Evolutionary conservation across 2,329 filamentous ascomycete genomes (phyloP).

Genomic region (Colletotrichum tanaceti): DNA sequence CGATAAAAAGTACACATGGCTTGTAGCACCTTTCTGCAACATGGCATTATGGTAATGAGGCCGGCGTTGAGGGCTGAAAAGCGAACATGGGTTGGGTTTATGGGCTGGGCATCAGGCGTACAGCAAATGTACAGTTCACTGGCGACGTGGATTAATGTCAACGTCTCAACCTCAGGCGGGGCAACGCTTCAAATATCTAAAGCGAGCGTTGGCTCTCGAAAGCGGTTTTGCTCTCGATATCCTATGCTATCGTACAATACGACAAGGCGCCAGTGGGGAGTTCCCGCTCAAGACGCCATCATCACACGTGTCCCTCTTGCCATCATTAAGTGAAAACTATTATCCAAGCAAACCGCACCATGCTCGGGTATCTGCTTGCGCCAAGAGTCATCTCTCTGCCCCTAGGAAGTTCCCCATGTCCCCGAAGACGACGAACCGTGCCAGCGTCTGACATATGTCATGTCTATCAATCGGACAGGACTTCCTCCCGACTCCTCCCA

Average conservation of each 20-base stretch:
- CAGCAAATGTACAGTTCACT: constrained; percentile 1
- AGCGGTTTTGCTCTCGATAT: constrained; percentile 13
- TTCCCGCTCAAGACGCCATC: constrained; percentile 36
- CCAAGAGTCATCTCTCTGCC: constrained; percentile 10
- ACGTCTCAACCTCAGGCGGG: constrained; percentile 9
- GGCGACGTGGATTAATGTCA: constrained; percentile 7
- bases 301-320: constrained; percentile 24
- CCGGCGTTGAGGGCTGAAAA: constrained; percentile 30
- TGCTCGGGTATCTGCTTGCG: constrained; percentile 37
- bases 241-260: constrained; percentile 36
- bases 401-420: constrained; percentile 8
- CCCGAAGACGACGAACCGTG: background rate
- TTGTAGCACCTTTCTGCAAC: constrained; percentile 14
- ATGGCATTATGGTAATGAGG: constrained; percentile 37
- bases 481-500: constrained; percentile 14
- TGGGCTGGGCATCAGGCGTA: background rate
- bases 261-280: constrained; percentile 12
- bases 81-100: constrained; percentile 18
- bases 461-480: constrained; percentile 21
- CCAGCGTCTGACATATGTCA: constrained; percentile 5
- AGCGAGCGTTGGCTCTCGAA: background rate
- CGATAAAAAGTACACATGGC: constrained; percentile 11
- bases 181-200: constrained; percentile 13
- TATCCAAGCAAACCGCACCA: constrained; percentile 39
- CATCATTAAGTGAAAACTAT: constrained; percentile 32